Evolutionary conservation across 2,329 filamentous ascomycete genomes (phyloP).

Genomic region (Tolypocladium paradoxum): DNA sequence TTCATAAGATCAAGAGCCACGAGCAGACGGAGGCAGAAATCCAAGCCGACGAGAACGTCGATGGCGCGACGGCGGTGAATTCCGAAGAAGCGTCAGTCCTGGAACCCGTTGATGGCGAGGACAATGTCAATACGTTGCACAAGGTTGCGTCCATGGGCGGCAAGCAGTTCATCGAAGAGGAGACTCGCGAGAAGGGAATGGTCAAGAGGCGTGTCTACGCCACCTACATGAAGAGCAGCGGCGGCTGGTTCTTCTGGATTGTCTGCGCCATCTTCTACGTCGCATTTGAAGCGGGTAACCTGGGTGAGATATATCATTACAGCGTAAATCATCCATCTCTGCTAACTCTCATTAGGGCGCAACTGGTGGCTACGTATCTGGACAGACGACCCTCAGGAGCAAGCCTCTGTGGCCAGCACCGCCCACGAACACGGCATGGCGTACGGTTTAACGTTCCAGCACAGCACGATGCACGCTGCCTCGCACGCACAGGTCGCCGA

Average conservation of each 20-base stretch:
- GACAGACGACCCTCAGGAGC: slow-evolving; percentile 29
- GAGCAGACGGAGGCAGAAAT: slow-evolving; percentile 36
- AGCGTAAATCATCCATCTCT: background rate
- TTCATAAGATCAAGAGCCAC: slow-evolving; percentile 46
- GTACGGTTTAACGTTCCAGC: slow-evolving; percentile 36
- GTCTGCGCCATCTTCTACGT: slow-evolving; percentile 42
- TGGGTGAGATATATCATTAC: slow-evolving; percentile 30
- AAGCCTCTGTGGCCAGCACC: background rate
- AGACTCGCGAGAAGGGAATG: slow-evolving; percentile 58
- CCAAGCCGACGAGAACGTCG: slow-evolving; percentile 35
- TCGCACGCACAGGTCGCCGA: slow-evolving; percentile 16
- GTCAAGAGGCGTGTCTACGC: slow-evolving; percentile 58
- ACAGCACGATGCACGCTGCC: slow-evolving; percentile 30
- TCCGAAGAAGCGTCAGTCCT: slow-evolving; percentile 37
- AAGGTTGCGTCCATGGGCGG: slow-evolving; percentile 42
- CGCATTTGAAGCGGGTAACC: slow-evolving; percentile 39
- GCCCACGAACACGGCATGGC: slow-evolving; percentile 24
- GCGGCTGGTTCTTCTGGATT: slow-evolving; percentile 50
- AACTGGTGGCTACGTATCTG: slow-evolving; percentile 57
- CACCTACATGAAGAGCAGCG: slow-evolving; percentile 56
- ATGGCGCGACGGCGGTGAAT: slow-evolving; percentile 38
- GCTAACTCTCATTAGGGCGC: slow-evolving; percentile 24
- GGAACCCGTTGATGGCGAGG: slow-evolving; percentile 27
- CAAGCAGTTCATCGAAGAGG: slow-evolving; percentile 67
- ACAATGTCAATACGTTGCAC: slow-evolving; percentile 27